Percentiles rank a stretch among this genome's conserved stretches.
These are phyloP conservation scores for Microbotryomycetes sp. DNA, from an alignment of 1,284 basidiomycete genomes.

Conservation along the genomic window DNA sequence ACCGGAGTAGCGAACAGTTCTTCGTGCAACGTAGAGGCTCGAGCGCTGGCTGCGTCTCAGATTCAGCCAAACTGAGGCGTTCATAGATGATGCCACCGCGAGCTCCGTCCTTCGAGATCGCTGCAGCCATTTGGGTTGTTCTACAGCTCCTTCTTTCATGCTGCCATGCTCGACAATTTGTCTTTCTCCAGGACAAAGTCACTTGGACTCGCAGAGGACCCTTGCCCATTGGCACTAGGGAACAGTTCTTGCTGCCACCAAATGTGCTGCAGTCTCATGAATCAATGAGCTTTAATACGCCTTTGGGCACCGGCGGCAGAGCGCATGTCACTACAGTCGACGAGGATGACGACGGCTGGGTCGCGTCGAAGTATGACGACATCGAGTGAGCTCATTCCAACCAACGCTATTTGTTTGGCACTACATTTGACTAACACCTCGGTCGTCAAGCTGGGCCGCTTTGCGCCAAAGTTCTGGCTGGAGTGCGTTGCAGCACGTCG, in stretches of 20 bases:
- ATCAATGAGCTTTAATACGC: conserved; percentile 53
- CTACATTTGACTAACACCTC: neutral
- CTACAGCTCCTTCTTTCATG: too few relatives aligned
- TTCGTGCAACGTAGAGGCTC: too few relatives aligned
- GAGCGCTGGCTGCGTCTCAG: too few relatives aligned
- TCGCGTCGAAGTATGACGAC: conserved; percentile 57
- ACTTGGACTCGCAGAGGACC: conserved; percentile 55
- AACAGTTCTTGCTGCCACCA: conserved; percentile 70
- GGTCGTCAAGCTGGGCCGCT: conserved; percentile 53
- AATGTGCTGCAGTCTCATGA: conserved; percentile 58
- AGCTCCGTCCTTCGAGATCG: too few relatives aligned
- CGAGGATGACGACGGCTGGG: conserved; percentile 47
- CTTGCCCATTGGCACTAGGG: conserved; percentile 70
- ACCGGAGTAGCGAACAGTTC: too few relatives aligned
- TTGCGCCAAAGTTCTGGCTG: conserved; percentile 69
- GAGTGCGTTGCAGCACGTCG: conserved; percentile 68
- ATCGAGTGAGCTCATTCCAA: conserved; percentile 48
- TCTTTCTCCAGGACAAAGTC: too few relatives aligned
- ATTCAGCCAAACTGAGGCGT: too few relatives aligned
- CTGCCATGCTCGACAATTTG: too few relatives aligned
- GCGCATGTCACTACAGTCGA: conserved; percentile 54
- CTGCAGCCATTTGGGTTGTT: too few relatives aligned
- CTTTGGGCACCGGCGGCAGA: conserved; percentile 56
- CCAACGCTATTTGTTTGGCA: neutral
- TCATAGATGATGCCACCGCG: too few relatives aligned